Conservation (phyloP, 75 land plant species). For the Sequoia sempervirens region DNA sequence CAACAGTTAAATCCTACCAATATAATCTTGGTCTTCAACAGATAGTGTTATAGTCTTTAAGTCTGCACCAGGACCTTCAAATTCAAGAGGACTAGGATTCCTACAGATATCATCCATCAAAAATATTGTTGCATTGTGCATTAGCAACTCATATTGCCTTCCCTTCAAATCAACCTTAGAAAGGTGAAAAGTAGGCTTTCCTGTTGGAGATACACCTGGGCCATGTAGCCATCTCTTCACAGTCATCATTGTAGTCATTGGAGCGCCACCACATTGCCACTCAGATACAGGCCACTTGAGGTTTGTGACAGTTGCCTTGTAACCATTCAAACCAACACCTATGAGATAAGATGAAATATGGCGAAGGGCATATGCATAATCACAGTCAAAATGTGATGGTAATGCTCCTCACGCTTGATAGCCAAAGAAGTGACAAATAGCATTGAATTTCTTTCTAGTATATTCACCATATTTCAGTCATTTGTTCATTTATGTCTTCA, state of each 20-base stretch:
- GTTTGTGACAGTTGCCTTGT: conserved; percentile 59
- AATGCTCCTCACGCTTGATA: conserved; percentile 99
- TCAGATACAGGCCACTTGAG: conserved; percentile 38
- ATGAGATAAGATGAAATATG: too few relatives aligned
- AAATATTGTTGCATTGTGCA: too few relatives aligned
- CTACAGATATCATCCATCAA: conserved; percentile 86
- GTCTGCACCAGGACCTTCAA: conserved; percentile 86
- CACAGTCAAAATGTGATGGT: conserved; percentile 98
- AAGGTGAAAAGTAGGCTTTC: conserved; percentile 55
- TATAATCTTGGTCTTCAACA: conserved; percentile 90
- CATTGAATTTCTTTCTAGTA: conserved; percentile 97
- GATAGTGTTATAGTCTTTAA: conserved; percentile 62
- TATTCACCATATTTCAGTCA: too few relatives aligned
- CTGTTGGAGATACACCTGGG: conserved; percentile 45
- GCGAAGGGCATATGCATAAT: conserved; percentile 97
- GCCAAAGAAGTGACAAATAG: conserved; percentile 97
- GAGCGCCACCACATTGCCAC: conserved; percentile 66
- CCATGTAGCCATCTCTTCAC: conserved; percentile 46
- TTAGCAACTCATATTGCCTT: too few relatives aligned
- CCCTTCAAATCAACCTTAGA: too few relatives aligned
- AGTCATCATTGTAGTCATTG: conserved; percentile 58
- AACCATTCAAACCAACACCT: too few relatives aligned
- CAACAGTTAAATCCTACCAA: too few relatives aligned
- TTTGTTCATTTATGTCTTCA: too few relatives aligned
- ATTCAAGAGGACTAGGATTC: conserved; percentile 97